Percentiles rank a stretch among this genome's conserved stretches.
Evolutionary conservation across 1,284 basidiomycete species (phyloP).

Genomic region (Gymnopus androsaceus): DNA sequence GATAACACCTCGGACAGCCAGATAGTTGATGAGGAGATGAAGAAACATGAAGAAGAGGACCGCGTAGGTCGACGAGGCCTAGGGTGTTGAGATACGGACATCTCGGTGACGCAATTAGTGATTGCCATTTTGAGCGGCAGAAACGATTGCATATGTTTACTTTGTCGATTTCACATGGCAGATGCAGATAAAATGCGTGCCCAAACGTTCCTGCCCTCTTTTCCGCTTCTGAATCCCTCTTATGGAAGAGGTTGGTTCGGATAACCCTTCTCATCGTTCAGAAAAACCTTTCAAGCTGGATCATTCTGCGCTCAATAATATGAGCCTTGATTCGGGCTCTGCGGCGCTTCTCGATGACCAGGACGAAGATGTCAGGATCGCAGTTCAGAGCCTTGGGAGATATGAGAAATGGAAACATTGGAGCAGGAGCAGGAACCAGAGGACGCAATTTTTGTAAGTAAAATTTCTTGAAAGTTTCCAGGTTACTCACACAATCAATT

Average conservation of each 20-base stretch:
- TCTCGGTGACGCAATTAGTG: too few relatives aligned
- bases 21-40: constrained; percentile 62
- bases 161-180: neutral
- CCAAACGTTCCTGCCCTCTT: neutral
- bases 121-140: too few relatives aligned
- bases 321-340: constrained; percentile 10
- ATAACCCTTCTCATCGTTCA: neutral
- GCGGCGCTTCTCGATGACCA: constrained; percentile 20
- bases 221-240: neutral
- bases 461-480: neutral
- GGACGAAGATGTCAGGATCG: constrained; percentile 61
- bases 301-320: constrained; percentile 14
- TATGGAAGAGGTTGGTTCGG: neutral
- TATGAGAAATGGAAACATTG: constrained; percentile 54
- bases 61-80: constrained; percentile 49
- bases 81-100: constrained; percentile 53
- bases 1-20: constrained; percentile 57
- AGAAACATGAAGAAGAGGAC: constrained; percentile 50
- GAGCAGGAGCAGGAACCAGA: constrained; percentile 8
- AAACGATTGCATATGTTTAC: neutral
- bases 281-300: neutral
- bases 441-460: neutral
- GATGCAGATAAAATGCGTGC: neutral
- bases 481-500: neutral
- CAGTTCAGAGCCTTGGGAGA: constrained; percentile 66